Conservation (phyloP, 495 filamentous ascomycete species). For the Neurospora africana region DNA sequence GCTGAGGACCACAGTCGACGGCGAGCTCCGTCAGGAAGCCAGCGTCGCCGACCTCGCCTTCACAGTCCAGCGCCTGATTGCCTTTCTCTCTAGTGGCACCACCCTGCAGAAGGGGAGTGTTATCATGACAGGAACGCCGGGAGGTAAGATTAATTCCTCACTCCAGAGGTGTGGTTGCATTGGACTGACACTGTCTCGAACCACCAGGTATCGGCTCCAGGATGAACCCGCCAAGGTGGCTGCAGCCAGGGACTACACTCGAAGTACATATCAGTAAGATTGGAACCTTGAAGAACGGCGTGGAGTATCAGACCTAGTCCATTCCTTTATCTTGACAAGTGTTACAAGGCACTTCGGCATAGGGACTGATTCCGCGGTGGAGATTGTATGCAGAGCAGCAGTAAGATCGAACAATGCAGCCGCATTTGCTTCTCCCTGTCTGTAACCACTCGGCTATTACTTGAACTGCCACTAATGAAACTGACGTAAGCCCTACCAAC, state of each 20-base stretch:
- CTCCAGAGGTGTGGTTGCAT: not conserved
- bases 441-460: too few species aligned
- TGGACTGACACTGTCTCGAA: conserved; percentile 12
- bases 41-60: conserved; percentile 30
- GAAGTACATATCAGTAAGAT: conserved; percentile 20
- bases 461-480: too few species aligned
- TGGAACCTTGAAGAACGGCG: too few species aligned
- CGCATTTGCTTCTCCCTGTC: too few species aligned
- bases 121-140: conserved; percentile 23
- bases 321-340: too few species aligned
- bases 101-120: conserved; percentile 17
- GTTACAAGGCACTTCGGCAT: too few species aligned
- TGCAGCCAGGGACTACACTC: conserved; percentile 30
- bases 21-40: conserved; percentile 28
- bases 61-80: conserved; percentile 10
- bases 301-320: too few species aligned
- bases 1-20: conserved; percentile 27
- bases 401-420: too few species aligned
- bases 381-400: too few species aligned
- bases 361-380: too few species aligned
- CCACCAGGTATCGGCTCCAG: conserved; percentile 15
- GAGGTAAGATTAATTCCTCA: conserved; percentile 11
- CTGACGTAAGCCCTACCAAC: too few species aligned
- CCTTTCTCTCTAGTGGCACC: conserved; percentile 8
- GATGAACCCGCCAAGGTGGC: conserved; percentile 24